Conservation (phyloP, 805 yeast species). For the Candida ficus region DNA sequence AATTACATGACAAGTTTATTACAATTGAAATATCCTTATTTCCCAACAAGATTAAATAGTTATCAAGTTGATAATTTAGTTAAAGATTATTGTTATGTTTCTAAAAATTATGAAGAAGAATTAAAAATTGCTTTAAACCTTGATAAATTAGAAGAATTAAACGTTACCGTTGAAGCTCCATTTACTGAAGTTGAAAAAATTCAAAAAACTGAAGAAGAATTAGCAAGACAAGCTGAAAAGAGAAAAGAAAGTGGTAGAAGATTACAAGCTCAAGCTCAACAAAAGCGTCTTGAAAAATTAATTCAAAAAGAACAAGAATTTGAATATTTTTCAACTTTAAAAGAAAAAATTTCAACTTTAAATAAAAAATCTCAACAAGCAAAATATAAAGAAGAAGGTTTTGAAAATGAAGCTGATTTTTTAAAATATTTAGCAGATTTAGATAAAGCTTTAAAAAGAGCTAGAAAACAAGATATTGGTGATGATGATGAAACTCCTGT, state of each 20-base stretch:
- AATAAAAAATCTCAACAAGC: slow-evolving; percentile 50
- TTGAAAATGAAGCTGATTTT: slow-evolving; percentile 69
- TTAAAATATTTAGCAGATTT: slow-evolving; percentile 58
- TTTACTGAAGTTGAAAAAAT: slow-evolving; percentile 58
- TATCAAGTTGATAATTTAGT: slow-evolving; percentile 64
- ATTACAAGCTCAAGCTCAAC: slow-evolving; percentile 89
- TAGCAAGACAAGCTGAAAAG: slow-evolving; percentile 69
- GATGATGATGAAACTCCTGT: slow-evolving; percentile 49
- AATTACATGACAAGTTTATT: slow-evolving; percentile 59
- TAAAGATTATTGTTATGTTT: slow-evolving; percentile 74
- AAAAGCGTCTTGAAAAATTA: slow-evolving; percentile 72
- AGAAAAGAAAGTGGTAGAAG: slow-evolving; percentile 82
- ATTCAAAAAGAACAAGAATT: slow-evolving; percentile 77
- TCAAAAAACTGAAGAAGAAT: slow-evolving; percentile 80
- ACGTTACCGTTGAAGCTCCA: slow-evolving; percentile 80
- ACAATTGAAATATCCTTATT: slow-evolving; percentile 83
- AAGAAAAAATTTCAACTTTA: slow-evolving; percentile 43
- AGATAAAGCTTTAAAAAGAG: slow-evolving; percentile 64
- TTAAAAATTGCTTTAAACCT: slow-evolving; percentile 50
- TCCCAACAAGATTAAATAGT: slow-evolving; percentile 67
- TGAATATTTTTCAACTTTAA: slow-evolving; percentile 60
- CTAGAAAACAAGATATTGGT: slow-evolving; percentile 60
- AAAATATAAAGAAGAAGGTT: slow-evolving; percentile 64
- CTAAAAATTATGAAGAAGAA: slow-evolving; percentile 63
- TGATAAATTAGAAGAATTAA: slow-evolving; percentile 60